phyloP scores from a whole-genome alignment of 2,329 filamentous ascomycete genomes.

The Penicillium sp. region DNA sequence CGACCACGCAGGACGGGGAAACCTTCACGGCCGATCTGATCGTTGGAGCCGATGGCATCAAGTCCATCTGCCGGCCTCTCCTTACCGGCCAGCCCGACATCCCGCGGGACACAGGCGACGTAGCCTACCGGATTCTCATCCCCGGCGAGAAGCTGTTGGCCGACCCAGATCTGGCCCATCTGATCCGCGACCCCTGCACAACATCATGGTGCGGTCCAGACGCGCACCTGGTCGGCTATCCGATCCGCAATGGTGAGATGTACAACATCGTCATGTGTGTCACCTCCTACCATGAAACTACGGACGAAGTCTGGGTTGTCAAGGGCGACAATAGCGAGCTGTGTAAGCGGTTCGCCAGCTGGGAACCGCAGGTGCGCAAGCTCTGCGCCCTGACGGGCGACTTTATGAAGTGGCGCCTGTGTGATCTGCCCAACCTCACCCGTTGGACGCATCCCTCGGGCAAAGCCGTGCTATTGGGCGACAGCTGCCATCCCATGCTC shows the following conservation, averaged over 20 bases:
- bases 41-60: constrained; percentile 19
- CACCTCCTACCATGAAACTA: constrained; percentile 18
- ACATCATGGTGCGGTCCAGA: constrained; percentile 35
- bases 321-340: constrained; percentile 35
- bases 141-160: constrained; percentile 26
- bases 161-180: constrained; percentile 23
- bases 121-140: constrained; percentile 36
- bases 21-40: constrained; percentile 12
- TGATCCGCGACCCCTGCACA: constrained; percentile 28
- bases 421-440: constrained; percentile 53
- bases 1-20: constrained; percentile 17
- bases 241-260: constrained; percentile 29
- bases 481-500: constrained; percentile 63
- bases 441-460: constrained; percentile 53
- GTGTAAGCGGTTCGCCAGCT: constrained; percentile 31
- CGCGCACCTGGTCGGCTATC: constrained; percentile 33
- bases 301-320: constrained; percentile 23
- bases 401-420: constrained; percentile 61
- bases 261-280: constrained; percentile 35
- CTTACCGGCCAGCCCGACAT: constrained; percentile 24
- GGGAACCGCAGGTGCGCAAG: constrained; percentile 37
- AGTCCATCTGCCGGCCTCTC: constrained; percentile 22
- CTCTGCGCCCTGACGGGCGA: constrained; percentile 42
- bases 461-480: constrained; percentile 55
- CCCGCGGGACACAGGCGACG: constrained; percentile 31